Percentiles rank a stretch among this genome's conserved stretches.
phyloP scores from a whole-genome alignment of 31 red algal species.

The Bonnemaisonia californica region DNA sequence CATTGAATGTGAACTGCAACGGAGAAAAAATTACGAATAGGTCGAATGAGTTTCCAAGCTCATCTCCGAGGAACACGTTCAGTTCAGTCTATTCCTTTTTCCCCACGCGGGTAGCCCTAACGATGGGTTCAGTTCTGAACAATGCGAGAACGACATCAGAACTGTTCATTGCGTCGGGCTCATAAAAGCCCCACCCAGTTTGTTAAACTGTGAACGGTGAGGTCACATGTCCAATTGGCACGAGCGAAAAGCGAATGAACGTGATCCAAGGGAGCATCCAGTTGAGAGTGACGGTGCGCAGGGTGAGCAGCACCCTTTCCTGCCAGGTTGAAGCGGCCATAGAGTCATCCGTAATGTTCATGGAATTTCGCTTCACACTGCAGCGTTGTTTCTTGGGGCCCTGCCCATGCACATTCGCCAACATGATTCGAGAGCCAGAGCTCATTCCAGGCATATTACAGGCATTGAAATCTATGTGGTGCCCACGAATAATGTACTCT shows the following conservation, averaged over 20 bases:
- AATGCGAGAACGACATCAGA: constrained; percentile 47
- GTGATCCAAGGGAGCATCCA: constrained; percentile 63
- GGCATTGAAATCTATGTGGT: constrained; percentile 56
- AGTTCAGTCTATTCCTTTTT: too few species aligned
- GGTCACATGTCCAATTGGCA: constrained; percentile 23
- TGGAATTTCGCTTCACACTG: constrained; percentile 49
- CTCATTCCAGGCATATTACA: constrained; percentile 76
- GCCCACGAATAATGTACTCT: constrained; percentile 48
- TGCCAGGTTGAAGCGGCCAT: constrained; percentile 50
- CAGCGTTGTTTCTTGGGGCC: constrained; percentile 47
- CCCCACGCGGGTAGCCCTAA: constrained; percentile 46
- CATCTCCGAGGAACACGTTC: too few species aligned
- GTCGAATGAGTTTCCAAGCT: too few species aligned
- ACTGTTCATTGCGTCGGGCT: constrained; percentile 13
- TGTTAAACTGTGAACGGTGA: constrained; percentile 40
- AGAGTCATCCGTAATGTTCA: constrained; percentile 64
- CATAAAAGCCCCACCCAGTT: constrained; percentile 52
- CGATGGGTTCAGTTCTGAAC: constrained; percentile 46
- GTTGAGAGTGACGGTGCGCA: constrained; percentile 77
- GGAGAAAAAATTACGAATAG: constrained; percentile 67
- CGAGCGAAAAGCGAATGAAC: constrained; percentile 55
- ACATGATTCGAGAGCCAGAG: constrained; percentile 68
- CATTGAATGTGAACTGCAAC: constrained; percentile 28
- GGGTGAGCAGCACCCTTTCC: constrained; percentile 55
- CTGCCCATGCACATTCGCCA: constrained; percentile 51